Base-by-base conservation (phyloP, 2,329 filamentous ascomycete species). In the Shiraia sp. region DNA sequence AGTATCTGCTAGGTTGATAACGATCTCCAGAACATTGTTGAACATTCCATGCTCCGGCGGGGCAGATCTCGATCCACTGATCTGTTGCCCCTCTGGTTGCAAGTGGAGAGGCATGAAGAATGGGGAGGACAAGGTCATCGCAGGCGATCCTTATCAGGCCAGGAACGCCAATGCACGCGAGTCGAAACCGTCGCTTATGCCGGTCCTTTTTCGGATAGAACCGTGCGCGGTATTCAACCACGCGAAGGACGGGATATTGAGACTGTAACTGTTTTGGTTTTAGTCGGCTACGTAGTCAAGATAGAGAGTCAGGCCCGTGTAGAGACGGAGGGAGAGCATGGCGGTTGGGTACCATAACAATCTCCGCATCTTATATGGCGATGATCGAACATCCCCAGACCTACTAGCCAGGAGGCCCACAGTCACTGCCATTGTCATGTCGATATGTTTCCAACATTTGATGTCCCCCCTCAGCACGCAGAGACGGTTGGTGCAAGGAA, bases 371-470 rank as follows among this genome's bases (percentile, higher is more conserved):
- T 35, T 22, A 19, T 43, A 38, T 52, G 36, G 30, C 41, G 35
- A 35, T 22, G 32, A 42, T 39, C 30, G 29, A 38, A 36, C 19
- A 38, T 43, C 31, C 35, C 35, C 43, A 34, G 19, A 25, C 17
- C 25, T 24, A 29, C 35, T 38, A 27, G 30, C 26, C 31, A 27
- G 19, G 8, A 22, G 34, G 25, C 42, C 36, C 46, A 36, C 43
- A 42, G 42, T 36, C 32, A 42, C 36, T 30, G 10, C 23, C 28
- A 45, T 16, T 26, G 32, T 22, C 19, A 22, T 22, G 19, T 39
- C 49, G 36, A 32, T 31, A 61, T 61, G 57, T 61, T 61, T 35
- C 57, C 57, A 28, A 59, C 56, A 16, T 61, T 59, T 36, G 56
- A 59, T 40, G 49, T 58, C 24, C 57, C 56, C 33, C 53, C 57